Evolutionary conservation across 495 filamentous ascomycete genomes (phyloP), one percentile per base, ranked within the genome.

Genomic region (Annulohypoxylon nitens): DNA sequence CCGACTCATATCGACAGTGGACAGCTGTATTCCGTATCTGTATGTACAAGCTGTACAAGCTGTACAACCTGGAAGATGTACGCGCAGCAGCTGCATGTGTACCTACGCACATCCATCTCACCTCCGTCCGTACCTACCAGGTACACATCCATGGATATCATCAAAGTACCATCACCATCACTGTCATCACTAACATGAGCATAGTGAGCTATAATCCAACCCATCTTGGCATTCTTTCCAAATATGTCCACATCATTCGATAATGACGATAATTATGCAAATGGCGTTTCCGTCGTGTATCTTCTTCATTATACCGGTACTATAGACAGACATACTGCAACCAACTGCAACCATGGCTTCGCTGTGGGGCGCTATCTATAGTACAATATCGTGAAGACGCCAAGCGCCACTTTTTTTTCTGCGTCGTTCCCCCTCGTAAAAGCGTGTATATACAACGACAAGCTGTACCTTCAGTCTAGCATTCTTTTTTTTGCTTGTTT

Each of bases 251-350:
- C 60, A 51, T 75, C 41, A 67, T 71, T 75, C 72, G 63, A 75
- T 71, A 61, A 75, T 75, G 67, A 75, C 72, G 67, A 71, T 70
- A 18, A 6, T 48, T 48, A 41, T 74, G 58, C 63, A 67, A 70
- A 70, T 64, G 67, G 71, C 67, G 67, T 67, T 64, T 66, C 59
- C 62, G 58, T 70, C 71, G 67, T 74, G 67, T 74, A 67, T 74
- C 71, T 67, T 69, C 67, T 74, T 70, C 67, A 70, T 70, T 67
- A 67, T 74, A 74, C 48, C 14, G 55, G 63, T 75, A 67, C 67
- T 71, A 67, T 75, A 75, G 54, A 67, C 30, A 30, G 30, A 30
- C 30, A 30, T 30, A 30, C 30, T 30, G 30, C 30, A 30, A 30
- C 9, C 54, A 33, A 30, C 16, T 61, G 36, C 45, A 67, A 75